phyloP scores from a whole-genome alignment of 2,329 filamentous ascomycete genomes.

The Colletotrichum sp. region DNA sequence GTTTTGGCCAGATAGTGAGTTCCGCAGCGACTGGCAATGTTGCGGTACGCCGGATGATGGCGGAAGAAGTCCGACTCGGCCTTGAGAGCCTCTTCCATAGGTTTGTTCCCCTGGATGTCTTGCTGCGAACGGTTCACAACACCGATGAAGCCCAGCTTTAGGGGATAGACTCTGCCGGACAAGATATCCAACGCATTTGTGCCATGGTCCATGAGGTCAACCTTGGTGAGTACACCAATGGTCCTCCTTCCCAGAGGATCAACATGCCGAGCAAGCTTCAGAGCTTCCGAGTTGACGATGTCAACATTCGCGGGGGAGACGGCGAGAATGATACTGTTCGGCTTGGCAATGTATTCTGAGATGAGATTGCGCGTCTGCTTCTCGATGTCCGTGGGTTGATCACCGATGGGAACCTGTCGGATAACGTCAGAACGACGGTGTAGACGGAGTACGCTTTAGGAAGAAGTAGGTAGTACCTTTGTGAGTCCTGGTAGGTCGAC shows the following conservation, averaged over 20 bases:
- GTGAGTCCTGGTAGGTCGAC: conserved; percentile 96
- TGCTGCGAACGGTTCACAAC: conserved; percentile 98
- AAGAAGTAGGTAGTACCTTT: conserved; percentile 63
- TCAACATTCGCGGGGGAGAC: conserved; percentile 98
- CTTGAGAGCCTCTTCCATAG: conserved; percentile 89
- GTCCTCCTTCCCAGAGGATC: conserved; percentile 93
- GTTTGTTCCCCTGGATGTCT: conserved; percentile 95
- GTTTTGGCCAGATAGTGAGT: conserved; percentile 95
- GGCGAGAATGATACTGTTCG: conserved; percentile 96
- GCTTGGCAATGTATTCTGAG: conserved; percentile 97
- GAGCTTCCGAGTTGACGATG: conserved; percentile 95
- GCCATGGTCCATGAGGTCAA: conserved; percentile 98
- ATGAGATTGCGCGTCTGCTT: conserved; percentile 97
- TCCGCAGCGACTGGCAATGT: conserved; percentile 91
- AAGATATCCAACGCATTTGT: conserved; percentile 98
- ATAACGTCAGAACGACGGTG: conserved; percentile 12
- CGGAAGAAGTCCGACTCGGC: conserved; percentile 95
- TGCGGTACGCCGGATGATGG: conserved; percentile 95
- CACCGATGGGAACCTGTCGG: conserved; percentile 86
- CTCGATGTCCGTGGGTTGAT: conserved; percentile 97
- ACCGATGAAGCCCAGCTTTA: conserved; percentile 97
- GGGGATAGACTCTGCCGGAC: conserved; percentile 93
- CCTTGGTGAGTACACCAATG: conserved; percentile 95
- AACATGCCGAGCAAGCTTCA: conserved; percentile 96
- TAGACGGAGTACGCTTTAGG: background rate